Base-by-base conservation (phyloP, 148 eudicot species). In the Camellia sinensis region DNA sequence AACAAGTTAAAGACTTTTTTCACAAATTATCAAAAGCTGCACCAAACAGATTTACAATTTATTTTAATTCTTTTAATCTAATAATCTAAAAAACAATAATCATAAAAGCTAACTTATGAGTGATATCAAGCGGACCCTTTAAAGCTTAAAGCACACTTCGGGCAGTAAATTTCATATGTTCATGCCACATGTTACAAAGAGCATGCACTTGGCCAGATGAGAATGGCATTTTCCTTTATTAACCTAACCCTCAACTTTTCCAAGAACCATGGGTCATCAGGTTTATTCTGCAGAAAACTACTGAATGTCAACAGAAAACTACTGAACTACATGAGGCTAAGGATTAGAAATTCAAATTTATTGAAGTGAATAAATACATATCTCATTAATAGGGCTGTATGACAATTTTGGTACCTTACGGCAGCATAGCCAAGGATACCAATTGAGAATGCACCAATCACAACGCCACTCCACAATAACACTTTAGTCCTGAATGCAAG, bases 341-440 rank as follows among this genome's bases (percentile, higher is more conserved):
- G 22, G 19, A 68, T 68, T 67, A 41, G 48, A 14, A 44, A 68
- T 68, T 68, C 50, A 68, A 2, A 6, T 43, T 48, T 17, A 6
- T 41, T 68, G 6, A 43, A 17, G 14, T 1, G 4, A 18, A n/a
- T 13, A 19, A 6, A 44, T n/a, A 7, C 40, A 13, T 14, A 41
- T 13, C 0, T 18, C 7, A 11, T 7, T 21, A 79, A 46, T 8
- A 13, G 52, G 13, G 48, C 17, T 1, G 29, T 15, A 17, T 2
- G 44, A 70, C 18, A 45, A 21, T 22, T 67, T 67, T 11, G 66
- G 43, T 88, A 91, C 93, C 98, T 94, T 67, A 87, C 78, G 67
- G 88, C 79, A 74, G 93, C 87, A 78, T 89, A 92, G 74, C 93
- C 88, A 66, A 95, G 91, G 77, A 93, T 44, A 43, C 92, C 94